Conservation (phyloP, 768 basidiomycete species). For the Amanita pallidorosea region DNA sequence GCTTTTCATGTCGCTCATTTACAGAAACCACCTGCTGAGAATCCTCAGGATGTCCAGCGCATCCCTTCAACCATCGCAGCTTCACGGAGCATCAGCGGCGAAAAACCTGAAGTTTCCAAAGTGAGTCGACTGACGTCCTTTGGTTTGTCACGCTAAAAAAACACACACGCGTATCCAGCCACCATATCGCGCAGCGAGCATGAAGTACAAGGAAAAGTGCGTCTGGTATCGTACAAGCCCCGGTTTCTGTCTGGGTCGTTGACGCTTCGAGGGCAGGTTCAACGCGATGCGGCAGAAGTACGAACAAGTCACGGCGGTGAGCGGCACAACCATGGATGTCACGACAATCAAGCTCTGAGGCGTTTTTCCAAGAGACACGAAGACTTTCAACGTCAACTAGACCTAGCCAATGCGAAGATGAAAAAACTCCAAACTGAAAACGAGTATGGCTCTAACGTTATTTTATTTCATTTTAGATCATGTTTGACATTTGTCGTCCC, state of each 20-base stretch:
- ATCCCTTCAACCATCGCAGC: not conserved
- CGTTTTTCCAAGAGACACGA: constrained; percentile 22
- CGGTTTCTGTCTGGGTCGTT: not conserved
- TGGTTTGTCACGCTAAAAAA: not conserved
- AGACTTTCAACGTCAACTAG: constrained; percentile 25
- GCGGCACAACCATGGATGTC: constrained; percentile 10
- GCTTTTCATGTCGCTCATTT: not conserved
- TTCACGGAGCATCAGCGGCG: constrained; percentile 1
- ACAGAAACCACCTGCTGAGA: constrained; percentile 4
- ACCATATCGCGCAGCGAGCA: not conserved
- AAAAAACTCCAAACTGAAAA: constrained; percentile 39
- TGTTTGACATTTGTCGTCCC: not conserved
- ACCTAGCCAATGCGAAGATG: constrained; percentile 26
- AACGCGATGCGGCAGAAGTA: constrained; percentile 34
- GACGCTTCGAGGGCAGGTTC: constrained; percentile 21
- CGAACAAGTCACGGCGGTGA: constrained; percentile 29
- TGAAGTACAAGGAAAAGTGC: constrained; percentile 21
- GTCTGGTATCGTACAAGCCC: not conserved
- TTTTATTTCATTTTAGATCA: not conserved
- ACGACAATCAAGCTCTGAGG: not conserved
- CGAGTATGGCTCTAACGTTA: constrained; percentile 24
- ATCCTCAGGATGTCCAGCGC: constrained; percentile 1
- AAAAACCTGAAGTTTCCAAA: constrained; percentile 1
- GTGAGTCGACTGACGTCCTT: not conserved
- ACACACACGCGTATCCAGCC: not conserved